Conservation (phyloP, 2,329 filamentous ascomycete genomes). For the Trichoderma brevicompactum region DNA sequence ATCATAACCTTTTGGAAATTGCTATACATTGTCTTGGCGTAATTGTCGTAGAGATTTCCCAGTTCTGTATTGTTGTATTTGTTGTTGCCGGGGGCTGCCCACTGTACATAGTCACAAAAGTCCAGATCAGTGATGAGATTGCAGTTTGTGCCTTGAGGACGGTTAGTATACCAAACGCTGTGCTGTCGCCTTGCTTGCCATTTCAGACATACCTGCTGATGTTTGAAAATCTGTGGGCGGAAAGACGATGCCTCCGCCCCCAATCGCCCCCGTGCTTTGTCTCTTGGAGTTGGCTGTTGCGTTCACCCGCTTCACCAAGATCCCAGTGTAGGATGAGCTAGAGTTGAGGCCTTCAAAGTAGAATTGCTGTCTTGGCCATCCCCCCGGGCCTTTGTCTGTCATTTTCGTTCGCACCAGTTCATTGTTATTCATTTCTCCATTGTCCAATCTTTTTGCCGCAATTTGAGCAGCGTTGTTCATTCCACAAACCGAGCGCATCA, state of each 20-base stretch:
- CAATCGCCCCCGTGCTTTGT: slow-evolving; percentile 49
- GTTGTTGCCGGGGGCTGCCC: slow-evolving; percentile 84
- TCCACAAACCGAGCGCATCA: slow-evolving; percentile 83
- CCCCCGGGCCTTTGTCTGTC: slow-evolving; percentile 68
- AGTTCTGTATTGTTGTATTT: slow-evolving; percentile 66
- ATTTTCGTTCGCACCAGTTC: slow-evolving; percentile 63
- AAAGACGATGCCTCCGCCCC: slow-evolving; percentile 79
- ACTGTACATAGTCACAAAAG: slow-evolving; percentile 87
- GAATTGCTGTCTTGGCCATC: slow-evolving; percentile 83
- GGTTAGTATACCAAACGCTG: neutral
- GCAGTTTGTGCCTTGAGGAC: slow-evolving; percentile 72
- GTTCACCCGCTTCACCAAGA: slow-evolving; percentile 67
- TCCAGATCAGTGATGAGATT: slow-evolving; percentile 83
- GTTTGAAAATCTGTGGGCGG: slow-evolving; percentile 74
- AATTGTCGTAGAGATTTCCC: slow-evolving; percentile 75
- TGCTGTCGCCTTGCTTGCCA: no score
- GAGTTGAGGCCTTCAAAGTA: slow-evolving; percentile 76
- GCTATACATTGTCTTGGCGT: slow-evolving; percentile 69
- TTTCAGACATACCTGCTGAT: slow-evolving; percentile 64
- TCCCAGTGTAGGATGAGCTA: slow-evolving; percentile 72
- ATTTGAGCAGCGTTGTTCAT: slow-evolving; percentile 69
- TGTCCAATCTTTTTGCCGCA: slow-evolving; percentile 53
- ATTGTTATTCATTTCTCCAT: slow-evolving; percentile 52
- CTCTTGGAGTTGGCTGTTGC: slow-evolving; percentile 51
- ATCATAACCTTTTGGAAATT: slow-evolving; percentile 82